Evolutionary conservation across 371 early-diverging fungal genomes (phyloP).

Genomic region (Saksenaea oblongispora): DNA sequence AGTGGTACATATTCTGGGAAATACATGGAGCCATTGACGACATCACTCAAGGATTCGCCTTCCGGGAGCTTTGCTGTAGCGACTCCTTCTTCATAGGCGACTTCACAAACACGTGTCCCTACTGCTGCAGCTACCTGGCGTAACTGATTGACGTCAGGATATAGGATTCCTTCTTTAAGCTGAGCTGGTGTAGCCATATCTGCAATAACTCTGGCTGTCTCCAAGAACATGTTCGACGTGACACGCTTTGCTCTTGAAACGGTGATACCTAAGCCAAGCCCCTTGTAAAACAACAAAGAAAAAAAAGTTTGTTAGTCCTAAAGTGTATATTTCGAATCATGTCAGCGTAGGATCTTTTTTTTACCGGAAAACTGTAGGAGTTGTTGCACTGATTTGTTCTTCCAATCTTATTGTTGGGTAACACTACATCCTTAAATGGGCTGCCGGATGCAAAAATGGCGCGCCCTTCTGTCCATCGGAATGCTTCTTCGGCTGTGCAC

Average conservation of each 20-base stretch:
- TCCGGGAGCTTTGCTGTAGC: conserved; percentile 46
- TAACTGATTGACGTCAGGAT: conserved; percentile 58
- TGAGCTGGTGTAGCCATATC: conserved; percentile 59
- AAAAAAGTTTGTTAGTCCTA: neutral
- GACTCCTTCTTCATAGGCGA: conserved; percentile 58
- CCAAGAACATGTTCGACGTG: conserved; percentile 63
- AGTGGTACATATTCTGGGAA: conserved; percentile 60
- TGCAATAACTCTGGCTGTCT: conserved; percentile 61
- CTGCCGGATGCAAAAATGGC: conserved; percentile 68
- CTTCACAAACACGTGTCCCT: conserved; percentile 64
- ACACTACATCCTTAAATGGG: conserved; percentile 53
- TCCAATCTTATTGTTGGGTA: conserved; percentile 49
- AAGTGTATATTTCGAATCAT: too few relatives aligned
- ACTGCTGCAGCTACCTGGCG: conserved; percentile 56
- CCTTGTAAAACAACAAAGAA: conserved; percentile 16
- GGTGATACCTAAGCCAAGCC: conserved; percentile 61
- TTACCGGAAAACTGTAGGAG: conserved; percentile 59
- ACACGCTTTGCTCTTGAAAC: conserved; percentile 56
- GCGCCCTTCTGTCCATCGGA: conserved; percentile 61
- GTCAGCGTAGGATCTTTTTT: too few relatives aligned
- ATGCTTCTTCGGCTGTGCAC: conserved; percentile 66
- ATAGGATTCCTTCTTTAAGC: conserved; percentile 59
- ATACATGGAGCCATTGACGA: conserved; percentile 57
- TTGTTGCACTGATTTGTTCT: conserved; percentile 67
- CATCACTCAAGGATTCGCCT: conserved; percentile 50